Evolutionary conservation across 2,329 filamentous ascomycete genomes (phyloP).

Genomic region (Colletotrichum sansevieriae): DNA sequence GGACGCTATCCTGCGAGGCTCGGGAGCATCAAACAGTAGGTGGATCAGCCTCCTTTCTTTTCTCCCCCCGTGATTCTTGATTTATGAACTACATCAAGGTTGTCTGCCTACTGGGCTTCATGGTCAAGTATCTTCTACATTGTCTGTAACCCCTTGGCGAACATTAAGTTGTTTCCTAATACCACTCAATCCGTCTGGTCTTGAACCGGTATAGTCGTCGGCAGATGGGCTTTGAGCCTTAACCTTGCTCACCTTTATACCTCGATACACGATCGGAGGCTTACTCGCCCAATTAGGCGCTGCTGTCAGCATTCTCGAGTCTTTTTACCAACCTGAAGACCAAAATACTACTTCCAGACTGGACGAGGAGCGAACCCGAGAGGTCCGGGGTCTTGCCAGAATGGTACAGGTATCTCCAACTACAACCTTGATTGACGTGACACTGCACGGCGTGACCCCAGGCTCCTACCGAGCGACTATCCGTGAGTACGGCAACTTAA

Average conservation of each 20-base stretch:
- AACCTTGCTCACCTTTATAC: constrained; percentile 9
- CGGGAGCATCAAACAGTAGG: constrained; percentile 86
- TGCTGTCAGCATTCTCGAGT: constrained; percentile 96
- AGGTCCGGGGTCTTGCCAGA: constrained; percentile 87
- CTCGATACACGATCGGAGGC: constrained; percentile 10
- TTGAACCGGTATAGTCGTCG: constrained; percentile 21
- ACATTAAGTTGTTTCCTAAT: constrained; percentile 32
- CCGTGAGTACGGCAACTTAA: constrained; percentile 88
- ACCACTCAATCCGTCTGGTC: constrained; percentile 26
- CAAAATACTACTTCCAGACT: constrained; percentile 55
- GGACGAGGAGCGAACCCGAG: constrained; percentile 56
- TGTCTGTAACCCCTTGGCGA: constrained; percentile 35
- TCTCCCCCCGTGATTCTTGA: not conserved
- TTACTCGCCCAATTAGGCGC: constrained; percentile 65
- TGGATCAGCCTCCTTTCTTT: constrained; percentile 46
- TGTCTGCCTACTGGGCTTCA: constrained; percentile 12
- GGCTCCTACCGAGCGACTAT: constrained; percentile 89
- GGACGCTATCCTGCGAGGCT: constrained; percentile 94
- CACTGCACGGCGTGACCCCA: constrained; percentile 82
- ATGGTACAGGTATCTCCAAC: constrained; percentile 91
- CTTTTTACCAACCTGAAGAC: constrained; percentile 65
- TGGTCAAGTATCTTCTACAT: not conserved
- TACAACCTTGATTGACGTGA: constrained; percentile 88
- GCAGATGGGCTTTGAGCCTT: constrained; percentile 15
- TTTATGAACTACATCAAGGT: not conserved